Percentiles rank a stretch among this genome's conserved stretches.
These are phyloP conservation scores for Fusarium multiceps DNA, from an alignment of 2,329 filamentous ascomycete genomes.

Conservation along the genomic window DNA sequence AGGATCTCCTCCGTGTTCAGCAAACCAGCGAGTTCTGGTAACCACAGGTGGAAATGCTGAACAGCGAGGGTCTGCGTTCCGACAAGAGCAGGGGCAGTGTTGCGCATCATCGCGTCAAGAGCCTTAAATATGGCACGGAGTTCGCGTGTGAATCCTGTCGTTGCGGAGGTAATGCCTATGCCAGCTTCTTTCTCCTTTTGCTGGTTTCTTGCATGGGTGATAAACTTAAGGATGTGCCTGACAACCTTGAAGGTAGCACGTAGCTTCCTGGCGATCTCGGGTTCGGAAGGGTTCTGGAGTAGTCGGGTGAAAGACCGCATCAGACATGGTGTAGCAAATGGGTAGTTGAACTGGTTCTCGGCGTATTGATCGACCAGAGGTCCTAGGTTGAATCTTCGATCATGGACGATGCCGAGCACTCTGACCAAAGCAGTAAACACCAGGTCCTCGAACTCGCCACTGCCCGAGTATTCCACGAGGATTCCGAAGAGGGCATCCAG, in stretches of 20 bases:
- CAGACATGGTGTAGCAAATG: slow-evolving; percentile 88
- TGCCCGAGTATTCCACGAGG: slow-evolving; percentile 88
- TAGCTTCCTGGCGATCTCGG: slow-evolving; percentile 84
- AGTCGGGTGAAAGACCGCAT: slow-evolving; percentile 88
- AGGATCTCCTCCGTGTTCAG: slow-evolving; percentile 86
- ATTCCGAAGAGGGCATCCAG: slow-evolving; percentile 93
- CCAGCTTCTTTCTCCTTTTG: slow-evolving; percentile 89
- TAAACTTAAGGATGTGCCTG: slow-evolving; percentile 92
- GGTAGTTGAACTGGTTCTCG: slow-evolving; percentile 89
- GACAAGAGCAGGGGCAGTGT: slow-evolving; percentile 83
- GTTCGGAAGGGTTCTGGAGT: slow-evolving; percentile 83
- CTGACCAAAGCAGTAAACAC: slow-evolving; percentile 91
- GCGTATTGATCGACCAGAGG: slow-evolving; percentile 94
- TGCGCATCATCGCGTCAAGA: slow-evolving; percentile 89
- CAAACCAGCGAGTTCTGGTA: slow-evolving; percentile 86
- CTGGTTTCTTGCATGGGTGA: slow-evolving; percentile 86
- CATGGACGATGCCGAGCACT: slow-evolving; percentile 92
- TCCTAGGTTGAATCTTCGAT: slow-evolving; percentile 90
- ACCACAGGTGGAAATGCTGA: slow-evolving; percentile 96
- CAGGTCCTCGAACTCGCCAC: slow-evolving; percentile 91
- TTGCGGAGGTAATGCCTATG: slow-evolving; percentile 83
- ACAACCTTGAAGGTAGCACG: slow-evolving; percentile 96
- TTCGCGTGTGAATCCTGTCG: slow-evolving; percentile 81
- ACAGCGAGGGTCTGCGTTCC: slow-evolving; percentile 95
- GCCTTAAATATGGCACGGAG: slow-evolving; percentile 89